These are phyloP conservation scores for Trichocladium uniseriatum DNA, from an alignment of 495 filamentous ascomycete species.

Conservation along the genomic window DNA sequence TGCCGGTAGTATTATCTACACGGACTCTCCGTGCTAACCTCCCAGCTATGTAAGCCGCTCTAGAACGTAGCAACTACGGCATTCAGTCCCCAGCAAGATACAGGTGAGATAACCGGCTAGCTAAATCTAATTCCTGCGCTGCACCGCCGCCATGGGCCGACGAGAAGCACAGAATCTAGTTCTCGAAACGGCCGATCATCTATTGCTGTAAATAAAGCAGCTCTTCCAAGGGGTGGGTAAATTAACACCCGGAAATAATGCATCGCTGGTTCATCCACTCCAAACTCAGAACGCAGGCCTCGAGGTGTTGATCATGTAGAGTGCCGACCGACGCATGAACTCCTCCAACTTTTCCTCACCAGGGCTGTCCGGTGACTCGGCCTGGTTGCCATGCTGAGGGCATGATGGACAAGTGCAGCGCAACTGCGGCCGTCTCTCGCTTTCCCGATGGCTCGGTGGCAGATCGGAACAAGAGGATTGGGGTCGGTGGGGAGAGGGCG, in stretches of 20 bases:
- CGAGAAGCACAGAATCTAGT: slow-evolving; percentile 3
- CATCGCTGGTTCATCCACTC: neutral
- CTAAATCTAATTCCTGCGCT: neutral
- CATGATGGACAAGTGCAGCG: slow-evolving; percentile 7
- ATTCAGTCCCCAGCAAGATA: neutral
- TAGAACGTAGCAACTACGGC: neutral
- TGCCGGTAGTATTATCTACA: neutral
- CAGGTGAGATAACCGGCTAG: neutral
- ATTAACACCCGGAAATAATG: neutral
- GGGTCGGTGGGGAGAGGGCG: neutral
- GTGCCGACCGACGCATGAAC: slow-evolving; percentile 10
- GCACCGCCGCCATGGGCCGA: neutral
- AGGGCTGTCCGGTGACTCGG: slow-evolving; percentile 2
- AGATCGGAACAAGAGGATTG: slow-evolving; percentile 2
- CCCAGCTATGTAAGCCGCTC: neutral
- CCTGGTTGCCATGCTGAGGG: neutral
- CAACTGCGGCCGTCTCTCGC: neutral
- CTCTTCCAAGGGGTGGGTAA: neutral
- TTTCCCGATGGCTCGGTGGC: neutral
- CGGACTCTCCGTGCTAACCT: neutral
- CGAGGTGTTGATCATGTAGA: slow-evolving; percentile 5
- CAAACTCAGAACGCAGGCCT: neutral
- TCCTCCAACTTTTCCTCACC: slow-evolving; percentile 5
- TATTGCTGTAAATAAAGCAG: slow-evolving; percentile 1
- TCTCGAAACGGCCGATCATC: neutral